Percentiles rank a stretch among this genome's conserved stretches.
phyloP scores from a whole-genome alignment of 306 rosid species.

The Fragaria vesca region DNA sequence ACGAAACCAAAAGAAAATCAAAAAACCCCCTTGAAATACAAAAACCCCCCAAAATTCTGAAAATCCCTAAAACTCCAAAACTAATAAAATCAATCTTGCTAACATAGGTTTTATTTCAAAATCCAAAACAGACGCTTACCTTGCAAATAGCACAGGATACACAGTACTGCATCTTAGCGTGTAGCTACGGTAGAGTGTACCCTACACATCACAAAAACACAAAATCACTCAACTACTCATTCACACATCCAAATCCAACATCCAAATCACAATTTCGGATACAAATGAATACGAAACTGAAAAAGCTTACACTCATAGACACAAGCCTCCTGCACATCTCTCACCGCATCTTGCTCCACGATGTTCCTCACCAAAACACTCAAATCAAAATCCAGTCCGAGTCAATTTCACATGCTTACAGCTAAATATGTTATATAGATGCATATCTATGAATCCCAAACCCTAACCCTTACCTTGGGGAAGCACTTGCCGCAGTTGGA shows the following conservation, averaged over 20 bases:
- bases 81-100: too few relatives aligned
- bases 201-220: slow-evolving; percentile 32
- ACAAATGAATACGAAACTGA: not conserved
- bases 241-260: not conserved
- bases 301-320: slow-evolving; percentile 64
- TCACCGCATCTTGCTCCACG: slow-evolving; percentile 94
- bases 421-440: not conserved
- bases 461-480: slow-evolving; percentile 55
- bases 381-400: not conserved
- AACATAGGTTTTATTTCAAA: too few relatives aligned
- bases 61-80: too few relatives aligned
- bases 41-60: too few relatives aligned
- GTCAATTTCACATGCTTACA: not conserved
- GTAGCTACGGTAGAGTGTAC: slow-evolving; percentile 85
- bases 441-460: not conserved
- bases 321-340: slow-evolving; percentile 97
- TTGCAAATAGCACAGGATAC: slow-evolving; percentile 75
- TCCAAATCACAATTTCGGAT: too few relatives aligned
- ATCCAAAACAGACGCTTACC: too few relatives aligned
- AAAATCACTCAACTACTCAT: not conserved
- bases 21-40: too few relatives aligned
- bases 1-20: too few relatives aligned
- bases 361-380: slow-evolving; percentile 61
- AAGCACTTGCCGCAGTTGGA: slow-evolving; percentile 96
- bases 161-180: slow-evolving; percentile 96